These are phyloP conservation scores for Oehlia diaphana DNA, from an alignment of 192 early-diverging fungal genomes.

Conservation along the genomic window DNA sequence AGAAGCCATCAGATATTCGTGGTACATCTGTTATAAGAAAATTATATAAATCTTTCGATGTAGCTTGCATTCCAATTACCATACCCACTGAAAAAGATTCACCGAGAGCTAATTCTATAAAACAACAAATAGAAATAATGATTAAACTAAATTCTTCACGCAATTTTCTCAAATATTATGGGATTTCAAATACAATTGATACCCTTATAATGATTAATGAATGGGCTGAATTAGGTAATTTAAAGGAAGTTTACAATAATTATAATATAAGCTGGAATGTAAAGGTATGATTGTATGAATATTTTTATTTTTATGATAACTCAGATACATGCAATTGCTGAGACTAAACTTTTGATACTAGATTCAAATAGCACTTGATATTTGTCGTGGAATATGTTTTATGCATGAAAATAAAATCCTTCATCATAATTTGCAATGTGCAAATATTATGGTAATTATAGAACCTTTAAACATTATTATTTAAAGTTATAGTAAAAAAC, in stretches of 20 bases:
- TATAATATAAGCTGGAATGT: not conserved
- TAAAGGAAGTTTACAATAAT: not conserved
- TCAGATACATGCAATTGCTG: not conserved
- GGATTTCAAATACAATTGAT: not conserved
- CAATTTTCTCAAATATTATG: not conserved
- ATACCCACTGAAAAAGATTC: not conserved
- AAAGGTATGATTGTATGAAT: not conserved
- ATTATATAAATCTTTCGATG: not conserved
- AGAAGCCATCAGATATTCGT: not conserved
- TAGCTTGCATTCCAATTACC: not conserved
- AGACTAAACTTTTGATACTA: not conserved
- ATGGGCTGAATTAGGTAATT: not conserved
- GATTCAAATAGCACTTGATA: not conserved
- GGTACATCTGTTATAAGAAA: not conserved
- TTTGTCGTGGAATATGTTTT: not conserved
- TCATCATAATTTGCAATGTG: not conserved
- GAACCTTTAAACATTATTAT: no score
- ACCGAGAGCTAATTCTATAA: not conserved
- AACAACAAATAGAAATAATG: not conserved
- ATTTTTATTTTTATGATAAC: not conserved
- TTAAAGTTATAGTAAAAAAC: no score
- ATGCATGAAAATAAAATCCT: not conserved
- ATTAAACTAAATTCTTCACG: not conserved
- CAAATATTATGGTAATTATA: not conserved
- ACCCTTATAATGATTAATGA: not conserved